Base-by-base conservation (phyloP, 345 rosid species). In the Sonneratia alba region DNA sequence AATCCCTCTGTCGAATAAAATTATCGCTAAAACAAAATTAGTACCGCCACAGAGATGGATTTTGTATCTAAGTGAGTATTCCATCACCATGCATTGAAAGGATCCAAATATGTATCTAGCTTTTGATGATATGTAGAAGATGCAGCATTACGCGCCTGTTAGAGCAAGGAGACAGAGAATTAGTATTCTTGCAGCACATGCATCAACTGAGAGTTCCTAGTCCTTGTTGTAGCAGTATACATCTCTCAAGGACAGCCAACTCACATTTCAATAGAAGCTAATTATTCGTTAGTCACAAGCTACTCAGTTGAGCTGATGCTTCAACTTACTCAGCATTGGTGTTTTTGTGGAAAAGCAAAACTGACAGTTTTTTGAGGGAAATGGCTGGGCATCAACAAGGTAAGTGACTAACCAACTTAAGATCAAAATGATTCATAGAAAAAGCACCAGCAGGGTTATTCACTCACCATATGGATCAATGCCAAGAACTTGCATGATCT, bases 401-500 rank as follows among this genome's bases (percentile, higher is more conserved):
- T 21, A 53, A 18, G 18, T 67, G 27, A 37, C 43, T 19, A 36
- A 21, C 22, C 48, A 45, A 27, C 32, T 27, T 27, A 27, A 27
- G 1, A 18, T 21, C 22, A 53, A 53, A 13, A 8, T 47, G 13
- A 47, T 47, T 47, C 51, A 8, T 9, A 8, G 3, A 1, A 57
- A 57, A 57, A 10, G 7, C 42, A 45, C 8, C 48, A 19, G 64
- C 42, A 6, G 19, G 56, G 67, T 37, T 6, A 14, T 59, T 57
- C 36, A 81, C 97, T 87, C 80, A 95, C 99, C 83, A 97, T 90
- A 78, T 90, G 98, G 70, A 92, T 86, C 70, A 95, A 81, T 48
- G 94, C 99, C 78, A 95, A 89, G 81, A 95, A 92, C 81, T 88
- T 88, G 94, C 99, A 95, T 70, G 98, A 90, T 63, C 88, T 74